Conservation (phyloP, 768 basidiomycete genomes). For the Tephrocybe rancida region DNA sequence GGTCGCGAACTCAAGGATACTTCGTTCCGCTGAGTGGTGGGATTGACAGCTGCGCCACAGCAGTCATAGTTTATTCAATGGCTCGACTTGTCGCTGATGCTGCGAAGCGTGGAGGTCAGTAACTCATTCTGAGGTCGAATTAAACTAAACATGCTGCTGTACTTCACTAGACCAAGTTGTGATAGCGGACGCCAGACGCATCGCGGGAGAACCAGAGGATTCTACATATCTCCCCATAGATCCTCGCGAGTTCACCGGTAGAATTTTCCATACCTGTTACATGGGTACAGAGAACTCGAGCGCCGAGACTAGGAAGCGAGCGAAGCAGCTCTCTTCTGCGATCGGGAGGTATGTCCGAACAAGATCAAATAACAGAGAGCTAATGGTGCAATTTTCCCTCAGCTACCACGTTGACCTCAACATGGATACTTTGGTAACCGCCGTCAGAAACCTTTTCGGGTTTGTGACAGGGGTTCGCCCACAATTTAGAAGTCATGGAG, state of each 20-base stretch:
- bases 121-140: not conserved
- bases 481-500: slow-evolving; percentile 86
- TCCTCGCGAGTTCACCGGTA: slow-evolving; percentile 79
- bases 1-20: slow-evolving; percentile 92
- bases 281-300: slow-evolving; percentile 99
- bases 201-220: slow-evolving; percentile 79
- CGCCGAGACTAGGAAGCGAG: slow-evolving; percentile 79
- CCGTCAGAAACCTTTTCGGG: slow-evolving; percentile 80
- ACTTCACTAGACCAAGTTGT: slow-evolving; percentile 56
- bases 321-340: slow-evolving; percentile 82
- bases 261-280: slow-evolving; percentile 97
- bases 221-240: slow-evolving; percentile 87
- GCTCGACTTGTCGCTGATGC: slow-evolving; percentile 88
- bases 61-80: slow-evolving; percentile 96
- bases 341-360: slow-evolving; percentile 76
- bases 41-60: slow-evolving; percentile 96
- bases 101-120: slow-evolving; percentile 64
- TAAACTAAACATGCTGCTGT: not conserved
- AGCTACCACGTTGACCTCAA: slow-evolving; percentile 96
- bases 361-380: not conserved
- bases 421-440: slow-evolving; percentile 91
- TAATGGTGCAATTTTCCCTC: not conserved
- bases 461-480: slow-evolving; percentile 69
- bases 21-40: slow-evolving; percentile 96
- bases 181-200: slow-evolving; percentile 87